Percentiles rank a stretch among this genome's conserved stretches.
phyloP scores from a whole-genome alignment of 106 monocot genomes.

The Acorus gramineus region DNA sequence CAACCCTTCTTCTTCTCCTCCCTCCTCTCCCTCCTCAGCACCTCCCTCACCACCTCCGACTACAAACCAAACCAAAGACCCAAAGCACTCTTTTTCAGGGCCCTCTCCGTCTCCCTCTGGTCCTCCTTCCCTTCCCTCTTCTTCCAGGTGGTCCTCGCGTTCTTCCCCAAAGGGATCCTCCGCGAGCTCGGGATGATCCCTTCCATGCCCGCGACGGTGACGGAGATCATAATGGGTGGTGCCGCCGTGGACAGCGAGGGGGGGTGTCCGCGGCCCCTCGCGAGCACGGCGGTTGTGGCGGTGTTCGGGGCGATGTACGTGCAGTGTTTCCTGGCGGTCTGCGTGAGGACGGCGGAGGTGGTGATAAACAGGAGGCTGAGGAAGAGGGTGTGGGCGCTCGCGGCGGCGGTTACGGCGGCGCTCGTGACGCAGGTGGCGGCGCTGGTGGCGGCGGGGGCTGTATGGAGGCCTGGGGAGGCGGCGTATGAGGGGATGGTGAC shows the following conservation, averaged over 20 bases:
- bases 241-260: background rate
- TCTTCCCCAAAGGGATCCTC: conserved; percentile 8
- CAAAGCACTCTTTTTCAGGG: conserved; percentile 8
- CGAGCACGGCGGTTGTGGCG: conserved; percentile 23
- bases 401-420: conserved; percentile 22
- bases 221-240: conserved; percentile 1
- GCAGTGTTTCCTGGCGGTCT: conserved; percentile 27
- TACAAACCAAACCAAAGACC: background rate
- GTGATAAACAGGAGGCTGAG: conserved; percentile 38
- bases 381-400: conserved; percentile 21
- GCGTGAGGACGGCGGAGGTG: conserved; percentile 24
- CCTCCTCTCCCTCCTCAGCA: conserved; percentile 38
- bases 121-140: conserved; percentile 20
- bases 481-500: conserved; percentile 17
- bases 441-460: conserved; percentile 8
- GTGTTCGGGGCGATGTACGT: conserved; percentile 27
- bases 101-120: conserved; percentile 8
- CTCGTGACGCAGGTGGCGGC: conserved; percentile 28
- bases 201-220: conserved; percentile 1
- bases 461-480: conserved; percentile 20
- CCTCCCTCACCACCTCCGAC: conserved; percentile 2
- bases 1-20: conserved; percentile 38
- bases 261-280: conserved; percentile 28
- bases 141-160: conserved; percentile 12
- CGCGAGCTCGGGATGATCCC: conserved; percentile 1